phyloP scores from a whole-genome alignment of 1,139 yeast species.

The Pneumocystis canis region DNA sequence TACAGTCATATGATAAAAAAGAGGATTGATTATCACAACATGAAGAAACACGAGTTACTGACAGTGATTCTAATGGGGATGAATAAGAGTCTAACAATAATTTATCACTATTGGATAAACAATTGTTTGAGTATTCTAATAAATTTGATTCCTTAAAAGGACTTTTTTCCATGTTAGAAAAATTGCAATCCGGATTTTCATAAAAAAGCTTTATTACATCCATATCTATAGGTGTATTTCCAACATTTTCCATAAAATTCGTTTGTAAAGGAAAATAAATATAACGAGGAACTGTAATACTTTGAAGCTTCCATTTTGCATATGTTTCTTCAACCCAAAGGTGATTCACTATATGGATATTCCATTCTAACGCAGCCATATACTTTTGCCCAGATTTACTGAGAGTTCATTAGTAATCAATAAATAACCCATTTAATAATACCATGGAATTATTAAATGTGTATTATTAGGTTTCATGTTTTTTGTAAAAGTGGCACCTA shows the following conservation, averaged over 20 bases:
- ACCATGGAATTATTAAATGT: slow-evolving; percentile 49
- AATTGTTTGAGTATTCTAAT: neutral
- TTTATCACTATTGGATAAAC: neutral
- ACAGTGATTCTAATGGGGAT: slow-evolving; percentile 45
- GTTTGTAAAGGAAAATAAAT: slow-evolving; percentile 33
- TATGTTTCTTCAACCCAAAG: slow-evolving; percentile 82
- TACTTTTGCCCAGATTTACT: slow-evolving; percentile 54
- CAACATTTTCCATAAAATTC: slow-evolving; percentile 34
- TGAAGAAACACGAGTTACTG: slow-evolving; percentile 52
- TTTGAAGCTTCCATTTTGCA: slow-evolving; percentile 42
- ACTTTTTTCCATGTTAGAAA: neutral
- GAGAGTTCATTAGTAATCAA: slow-evolving; percentile 11
- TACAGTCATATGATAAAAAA: slow-evolving; percentile 20
- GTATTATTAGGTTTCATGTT: slow-evolving; percentile 55
- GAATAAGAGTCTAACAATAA: neutral
- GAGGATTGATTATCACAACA: slow-evolving; percentile 43
- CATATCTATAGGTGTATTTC: slow-evolving; percentile 35
- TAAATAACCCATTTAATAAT: neutral
- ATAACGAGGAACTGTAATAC: slow-evolving; percentile 33
- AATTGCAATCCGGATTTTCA: slow-evolving; percentile 15
- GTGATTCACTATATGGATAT: slow-evolving; percentile 53
- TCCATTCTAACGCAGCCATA: slow-evolving; percentile 54
- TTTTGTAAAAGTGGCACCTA: slow-evolving; percentile 70
- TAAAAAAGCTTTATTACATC: slow-evolving; percentile 32
- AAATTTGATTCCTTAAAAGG: neutral